Evolutionary conservation across 1,284 basidiomycete species (phyloP), one percentile per base, ranked within the genome.

Genomic region (Ustilago cynodontis): DNA sequence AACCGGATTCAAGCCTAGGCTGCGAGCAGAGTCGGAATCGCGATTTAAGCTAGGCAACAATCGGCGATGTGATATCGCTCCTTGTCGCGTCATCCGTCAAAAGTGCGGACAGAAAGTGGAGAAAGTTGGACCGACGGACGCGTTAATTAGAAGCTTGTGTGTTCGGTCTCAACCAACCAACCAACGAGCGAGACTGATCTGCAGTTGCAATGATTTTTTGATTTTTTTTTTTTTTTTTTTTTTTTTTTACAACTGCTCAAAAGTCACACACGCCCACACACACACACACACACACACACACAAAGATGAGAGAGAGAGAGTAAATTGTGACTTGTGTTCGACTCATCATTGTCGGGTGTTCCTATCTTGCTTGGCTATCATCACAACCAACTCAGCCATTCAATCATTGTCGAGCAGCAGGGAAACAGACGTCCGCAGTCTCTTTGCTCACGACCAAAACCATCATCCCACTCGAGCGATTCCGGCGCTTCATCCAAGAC

Each of bases 71-170:
- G 4, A 13, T 20, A 6, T 22, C 2, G 18, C 28, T n/a, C 8
- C 29, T 54, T 37, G 39, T 56, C 54, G 54, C 54, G 41, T 56
- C 54, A 56, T 45, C 26, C n/a, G 33, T 31, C 43, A 11, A 51
- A 18, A n/a, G 31, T 11, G 5, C 11, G 28, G 6, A 10, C 24
- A 7, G 28, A 56, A 56, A 56, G 54, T 56, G 54, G 54, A 55
- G 53, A 56, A 56, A 56, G 54, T 56, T 39, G 54, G 41, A 35
- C 28, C 28, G 53, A 9, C 8, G 29, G 28, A 56, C 54, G 56
- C 41, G 56, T 58, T 20, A 58, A 49, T 58, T 45, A 29, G 6
- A 45, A 47, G 28, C 13, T 22, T 28, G 47, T 14, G 47, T 49
- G 43, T 22, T n/a, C n/a, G n/a, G n/a, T n/a, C n/a, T n/a, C n/a